phyloP scores from a whole-genome alignment of 768 basidiomycete genomes.

The Tylopilus vinaceipallidus region DNA sequence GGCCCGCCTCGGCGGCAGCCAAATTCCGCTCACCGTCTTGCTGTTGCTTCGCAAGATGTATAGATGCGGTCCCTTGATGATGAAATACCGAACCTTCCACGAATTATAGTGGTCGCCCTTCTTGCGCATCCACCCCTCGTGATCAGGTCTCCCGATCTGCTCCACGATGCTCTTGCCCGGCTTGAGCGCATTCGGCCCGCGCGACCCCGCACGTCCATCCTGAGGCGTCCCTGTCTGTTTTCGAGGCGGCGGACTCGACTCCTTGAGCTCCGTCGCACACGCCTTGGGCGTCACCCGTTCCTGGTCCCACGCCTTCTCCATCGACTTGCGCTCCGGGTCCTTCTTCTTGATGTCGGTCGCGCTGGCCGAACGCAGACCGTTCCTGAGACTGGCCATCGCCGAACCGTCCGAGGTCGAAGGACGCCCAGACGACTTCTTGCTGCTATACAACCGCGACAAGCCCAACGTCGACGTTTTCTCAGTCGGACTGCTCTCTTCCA shows the following conservation, averaged over 20 bases:
- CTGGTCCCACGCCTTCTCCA: slow-evolving; percentile 19
- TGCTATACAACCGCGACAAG: slow-evolving; percentile 46
- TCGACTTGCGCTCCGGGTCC: slow-evolving; percentile 23
- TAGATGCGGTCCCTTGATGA: slow-evolving; percentile 88
- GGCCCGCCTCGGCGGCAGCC: neutral
- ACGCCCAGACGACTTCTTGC: slow-evolving; percentile 43
- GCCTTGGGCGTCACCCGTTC: slow-evolving; percentile 20
- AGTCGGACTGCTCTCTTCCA: slow-evolving; percentile 34
- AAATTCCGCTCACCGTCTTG: slow-evolving; percentile 35
- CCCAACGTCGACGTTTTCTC: slow-evolving; percentile 49
- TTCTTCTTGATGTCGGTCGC: slow-evolving; percentile 19
- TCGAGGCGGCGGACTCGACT: slow-evolving; percentile 46
- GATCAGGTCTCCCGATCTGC: slow-evolving; percentile 89
- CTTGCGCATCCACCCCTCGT: slow-evolving; percentile 94
- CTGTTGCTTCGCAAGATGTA: slow-evolving; percentile 83
- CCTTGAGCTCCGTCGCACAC: slow-evolving; percentile 29
- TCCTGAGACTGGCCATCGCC: slow-evolving; percentile 22
- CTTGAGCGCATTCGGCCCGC: slow-evolving; percentile 41
- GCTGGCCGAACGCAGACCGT: slow-evolving; percentile 18
- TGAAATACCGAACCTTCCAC: slow-evolving; percentile 91
- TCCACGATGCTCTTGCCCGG: slow-evolving; percentile 75
- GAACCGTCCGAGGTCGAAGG: slow-evolving; percentile 42
- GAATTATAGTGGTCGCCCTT: slow-evolving; percentile 88
- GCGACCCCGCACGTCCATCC: slow-evolving; percentile 17
- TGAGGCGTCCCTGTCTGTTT: slow-evolving; percentile 49